Evolutionary conservation across 495 filamentous ascomycete genomes (phyloP).

Genomic region (Neurospora pannonica): DNA sequence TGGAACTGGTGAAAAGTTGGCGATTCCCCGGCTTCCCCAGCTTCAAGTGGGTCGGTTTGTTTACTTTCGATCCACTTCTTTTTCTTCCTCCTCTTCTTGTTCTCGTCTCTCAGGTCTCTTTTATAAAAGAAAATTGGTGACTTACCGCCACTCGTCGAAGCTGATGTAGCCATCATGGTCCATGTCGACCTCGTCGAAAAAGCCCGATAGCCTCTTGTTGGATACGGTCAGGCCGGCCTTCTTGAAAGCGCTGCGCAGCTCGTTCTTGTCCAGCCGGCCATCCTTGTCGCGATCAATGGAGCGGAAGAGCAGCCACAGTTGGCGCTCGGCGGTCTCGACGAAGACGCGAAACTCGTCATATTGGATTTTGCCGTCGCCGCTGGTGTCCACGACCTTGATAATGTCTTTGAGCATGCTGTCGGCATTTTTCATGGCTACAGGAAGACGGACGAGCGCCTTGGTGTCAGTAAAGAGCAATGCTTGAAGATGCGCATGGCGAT

Average conservation of each 20-base stretch:
- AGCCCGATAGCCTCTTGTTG: constrained; percentile 63
- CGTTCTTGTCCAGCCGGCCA: constrained; percentile 78
- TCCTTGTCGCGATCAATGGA: constrained; percentile 80
- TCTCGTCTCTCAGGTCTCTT: not conserved
- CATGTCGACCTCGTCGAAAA: constrained; percentile 82
- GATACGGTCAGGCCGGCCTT: constrained; percentile 72
- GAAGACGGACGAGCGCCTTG: not conserved
- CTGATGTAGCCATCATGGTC: constrained; percentile 82
- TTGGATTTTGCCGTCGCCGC: constrained; percentile 80
- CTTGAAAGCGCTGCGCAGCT: constrained; percentile 69
- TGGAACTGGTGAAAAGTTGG: not conserved
- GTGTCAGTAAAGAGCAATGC: constrained; percentile 13
- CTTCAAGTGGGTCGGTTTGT: not conserved
- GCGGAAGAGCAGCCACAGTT: constrained; percentile 72
- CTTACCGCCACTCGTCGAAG: constrained; percentile 95
- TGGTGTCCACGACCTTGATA: constrained; percentile 70
- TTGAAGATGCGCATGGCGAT: not conserved
- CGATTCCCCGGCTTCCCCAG: not conserved
- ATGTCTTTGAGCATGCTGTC: constrained; percentile 75
- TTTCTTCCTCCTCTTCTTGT: not conserved
- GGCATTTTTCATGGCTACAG: constrained; percentile 82
- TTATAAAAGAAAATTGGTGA: constrained; percentile 5
- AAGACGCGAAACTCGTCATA: constrained; percentile 87
- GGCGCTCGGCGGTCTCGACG: constrained; percentile 73
- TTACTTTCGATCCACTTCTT: not conserved